phyloP scores from a whole-genome alignment of 257 asterid species.

The Coffea canephora region DNA sequence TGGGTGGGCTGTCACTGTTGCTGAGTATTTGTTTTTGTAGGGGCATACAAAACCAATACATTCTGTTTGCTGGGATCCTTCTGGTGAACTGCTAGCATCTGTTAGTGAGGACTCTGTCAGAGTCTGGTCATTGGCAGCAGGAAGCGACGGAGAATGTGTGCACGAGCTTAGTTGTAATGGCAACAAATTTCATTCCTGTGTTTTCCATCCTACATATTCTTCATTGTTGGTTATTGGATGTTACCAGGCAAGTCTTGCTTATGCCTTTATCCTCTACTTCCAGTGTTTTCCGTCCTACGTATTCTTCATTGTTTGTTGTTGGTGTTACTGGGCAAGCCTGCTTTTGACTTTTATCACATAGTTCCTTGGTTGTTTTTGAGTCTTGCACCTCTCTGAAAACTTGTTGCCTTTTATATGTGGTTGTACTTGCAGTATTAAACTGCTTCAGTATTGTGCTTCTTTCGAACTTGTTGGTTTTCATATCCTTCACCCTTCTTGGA shows the following conservation, averaged over 20 bases:
- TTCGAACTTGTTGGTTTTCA: neutral
- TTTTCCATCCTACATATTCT: slow-evolving; percentile 81
- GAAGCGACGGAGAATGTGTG: slow-evolving; percentile 77
- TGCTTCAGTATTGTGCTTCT: neutral
- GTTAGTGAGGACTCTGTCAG: slow-evolving; percentile 87
- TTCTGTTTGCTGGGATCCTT: slow-evolving; percentile 84
- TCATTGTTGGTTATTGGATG: slow-evolving; percentile 90
- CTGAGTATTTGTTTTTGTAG: slow-evolving; percentile 29
- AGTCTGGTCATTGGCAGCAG: slow-evolving; percentile 85
- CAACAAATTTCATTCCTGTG: slow-evolving; percentile 84
- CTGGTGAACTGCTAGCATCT: slow-evolving; percentile 87
- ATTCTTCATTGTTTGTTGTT: slow-evolving; percentile 72
- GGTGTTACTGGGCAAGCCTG: slow-evolving; percentile 84
- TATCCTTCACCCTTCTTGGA: neutral
- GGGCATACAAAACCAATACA: slow-evolving; percentile 75
- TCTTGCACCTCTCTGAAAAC: neutral
- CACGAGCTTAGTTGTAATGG: slow-evolving; percentile 88
- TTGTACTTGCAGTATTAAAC: neutral
- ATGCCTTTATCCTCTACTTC: slow-evolving; percentile 22
- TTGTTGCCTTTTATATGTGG: too few relatives aligned
- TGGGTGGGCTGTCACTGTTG: neutral
- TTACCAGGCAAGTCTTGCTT: slow-evolving; percentile 66
- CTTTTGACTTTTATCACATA: neutral
- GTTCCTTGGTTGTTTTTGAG: neutral
- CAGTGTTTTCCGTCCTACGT: slow-evolving; percentile 86